phyloP scores from a whole-genome alignment of 805 yeast genomes.

The Hanseniaspora clermontiae region DNA sequence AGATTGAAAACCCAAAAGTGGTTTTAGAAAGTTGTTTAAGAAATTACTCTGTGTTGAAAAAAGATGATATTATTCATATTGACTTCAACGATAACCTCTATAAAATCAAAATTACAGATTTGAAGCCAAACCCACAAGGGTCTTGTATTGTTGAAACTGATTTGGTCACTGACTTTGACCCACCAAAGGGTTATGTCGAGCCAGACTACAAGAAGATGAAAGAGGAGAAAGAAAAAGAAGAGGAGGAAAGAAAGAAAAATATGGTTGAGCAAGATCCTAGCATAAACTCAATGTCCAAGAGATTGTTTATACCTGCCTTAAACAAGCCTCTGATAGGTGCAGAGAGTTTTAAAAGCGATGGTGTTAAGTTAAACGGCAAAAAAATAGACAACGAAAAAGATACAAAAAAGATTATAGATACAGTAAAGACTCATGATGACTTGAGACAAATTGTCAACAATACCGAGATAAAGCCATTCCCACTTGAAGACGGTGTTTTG shows the following conservation, averaged over 20 bases:
- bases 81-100: constrained; percentile 68
- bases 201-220: constrained; percentile 47
- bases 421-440: background rate
- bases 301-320: constrained; percentile 17
- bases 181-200: constrained; percentile 96
- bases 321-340: background rate
- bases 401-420: background rate
- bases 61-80: constrained; percentile 72
- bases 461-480: constrained; percentile 53
- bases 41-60: constrained; percentile 76
- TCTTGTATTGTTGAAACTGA: constrained; percentile 92
- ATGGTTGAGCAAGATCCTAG: constrained; percentile 28
- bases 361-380: constrained; percentile 10
- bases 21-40: constrained; percentile 86
- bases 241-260: constrained; percentile 25
- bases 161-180: constrained; percentile 92
- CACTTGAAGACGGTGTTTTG: constrained; percentile 70
- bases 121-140: constrained; percentile 55
- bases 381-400: background rate
- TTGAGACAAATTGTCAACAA: background rate
- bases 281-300: constrained; percentile 63
- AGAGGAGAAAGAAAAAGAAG: constrained; percentile 16
- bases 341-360: background rate
- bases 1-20: constrained; percentile 91
- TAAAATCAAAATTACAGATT: constrained; percentile 74